Evolutionary conservation across 1,284 basidiomycete species (phyloP).

Genomic region (Trametes hirsuta): DNA sequence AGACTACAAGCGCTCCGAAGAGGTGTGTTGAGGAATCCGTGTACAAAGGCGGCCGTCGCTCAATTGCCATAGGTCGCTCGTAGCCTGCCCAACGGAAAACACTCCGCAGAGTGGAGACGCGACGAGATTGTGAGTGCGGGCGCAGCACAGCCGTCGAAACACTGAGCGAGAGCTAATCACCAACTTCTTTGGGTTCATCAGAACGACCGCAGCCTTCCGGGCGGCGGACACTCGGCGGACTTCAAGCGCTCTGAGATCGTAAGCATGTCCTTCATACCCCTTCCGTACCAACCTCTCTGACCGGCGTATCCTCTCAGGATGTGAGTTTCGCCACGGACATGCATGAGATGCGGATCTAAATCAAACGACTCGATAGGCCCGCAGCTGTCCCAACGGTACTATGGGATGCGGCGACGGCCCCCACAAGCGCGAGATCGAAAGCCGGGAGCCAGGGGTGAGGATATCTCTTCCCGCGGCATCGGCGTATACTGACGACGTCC

Average conservation of each 20-base stretch:
- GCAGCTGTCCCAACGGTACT: slow-evolving; percentile 18
- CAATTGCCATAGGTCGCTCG: not conserved
- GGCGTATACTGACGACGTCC: not conserved
- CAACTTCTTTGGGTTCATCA: not conserved
- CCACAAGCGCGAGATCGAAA: not conserved
- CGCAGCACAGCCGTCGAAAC: not conserved
- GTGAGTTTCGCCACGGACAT: too few species aligned
- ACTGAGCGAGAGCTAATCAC: not conserved
- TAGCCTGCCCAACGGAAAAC: not conserved
- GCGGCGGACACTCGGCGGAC: not conserved
- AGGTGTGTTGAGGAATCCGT: not conserved
- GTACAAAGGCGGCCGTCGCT: not conserved
- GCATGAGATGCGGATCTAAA: too few species aligned
- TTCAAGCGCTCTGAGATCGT: slow-evolving; percentile 7
- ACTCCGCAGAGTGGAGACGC: not conserved
- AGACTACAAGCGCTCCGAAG: not conserved
- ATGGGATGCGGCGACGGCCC: slow-evolving; percentile 12
- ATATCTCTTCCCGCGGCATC: not conserved
- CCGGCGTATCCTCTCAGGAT: too few species aligned
- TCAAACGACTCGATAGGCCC: not conserved
- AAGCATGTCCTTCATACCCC: not conserved
- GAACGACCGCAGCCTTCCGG: not conserved
- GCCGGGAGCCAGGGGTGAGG: not conserved
- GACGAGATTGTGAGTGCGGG: not conserved
- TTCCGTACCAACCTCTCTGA: not conserved